phyloP scores from a whole-genome alignment of 148 eudicot genomes.

The Silene uniflora region DNA sequence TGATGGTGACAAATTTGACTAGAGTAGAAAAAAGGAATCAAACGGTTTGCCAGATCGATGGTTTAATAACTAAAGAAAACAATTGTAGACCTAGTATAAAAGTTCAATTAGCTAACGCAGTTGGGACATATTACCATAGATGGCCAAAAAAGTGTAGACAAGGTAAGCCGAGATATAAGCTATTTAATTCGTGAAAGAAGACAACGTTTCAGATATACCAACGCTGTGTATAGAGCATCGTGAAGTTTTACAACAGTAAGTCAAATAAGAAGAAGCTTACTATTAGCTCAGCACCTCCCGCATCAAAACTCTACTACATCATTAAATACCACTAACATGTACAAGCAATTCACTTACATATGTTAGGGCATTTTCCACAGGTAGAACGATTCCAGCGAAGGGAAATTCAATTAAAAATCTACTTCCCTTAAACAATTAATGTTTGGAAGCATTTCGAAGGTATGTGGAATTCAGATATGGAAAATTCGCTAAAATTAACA shows the following conservation, averaged over 20 bases:
- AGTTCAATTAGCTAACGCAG: neutral
- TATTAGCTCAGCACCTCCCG: neutral
- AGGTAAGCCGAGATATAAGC: constrained; percentile 1
- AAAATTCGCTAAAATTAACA: neutral
- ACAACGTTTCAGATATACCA: neutral
- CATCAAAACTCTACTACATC: neutral
- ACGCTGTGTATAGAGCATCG: neutral
- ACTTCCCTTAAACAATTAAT: neutral
- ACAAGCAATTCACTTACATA: neutral
- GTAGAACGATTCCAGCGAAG: neutral
- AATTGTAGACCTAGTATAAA: neutral
- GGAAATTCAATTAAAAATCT: neutral
- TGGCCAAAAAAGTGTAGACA: neutral
- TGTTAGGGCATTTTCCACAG: neutral
- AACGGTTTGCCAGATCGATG: neutral
- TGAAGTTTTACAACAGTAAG: neutral
- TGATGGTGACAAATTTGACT: neutral
- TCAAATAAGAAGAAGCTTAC: neutral
- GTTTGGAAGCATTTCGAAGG: neutral
- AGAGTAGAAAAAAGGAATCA: neutral
- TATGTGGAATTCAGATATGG: neutral
- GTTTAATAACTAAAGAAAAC: neutral
- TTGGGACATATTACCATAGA: neutral
- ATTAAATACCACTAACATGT: neutral
- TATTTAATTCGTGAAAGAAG: neutral